Conservation (phyloP, 2,329 filamentous ascomycete species). For the Arthrinium puccinioides region DNA sequence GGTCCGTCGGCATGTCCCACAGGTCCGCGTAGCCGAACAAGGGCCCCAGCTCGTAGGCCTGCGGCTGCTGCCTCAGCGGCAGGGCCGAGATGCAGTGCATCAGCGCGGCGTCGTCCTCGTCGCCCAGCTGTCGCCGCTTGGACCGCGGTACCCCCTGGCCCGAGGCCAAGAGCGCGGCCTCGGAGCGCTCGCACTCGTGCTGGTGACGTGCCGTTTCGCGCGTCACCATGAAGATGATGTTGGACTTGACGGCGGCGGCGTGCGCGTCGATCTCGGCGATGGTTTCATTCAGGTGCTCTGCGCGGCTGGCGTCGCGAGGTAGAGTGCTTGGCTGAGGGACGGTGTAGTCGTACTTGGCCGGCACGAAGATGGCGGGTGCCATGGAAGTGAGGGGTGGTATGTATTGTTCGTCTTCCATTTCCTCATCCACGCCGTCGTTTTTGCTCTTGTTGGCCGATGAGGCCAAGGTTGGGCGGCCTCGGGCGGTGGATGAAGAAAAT, state of each 20-base stretch:
- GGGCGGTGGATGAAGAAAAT: no score
- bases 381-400: conserved; percentile 2
- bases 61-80: background rate
- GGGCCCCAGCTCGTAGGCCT: background rate
- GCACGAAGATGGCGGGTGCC: conserved; percentile 8
- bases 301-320: background rate
- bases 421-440: background rate
- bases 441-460: background rate
- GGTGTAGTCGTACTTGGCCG: conserved; percentile 7
- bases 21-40: background rate
- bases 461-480: background rate
- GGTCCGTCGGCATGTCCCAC: background rate
- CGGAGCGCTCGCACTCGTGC: background rate
- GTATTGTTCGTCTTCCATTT: background rate
- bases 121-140: conserved; percentile 1
- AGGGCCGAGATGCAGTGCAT: background rate
- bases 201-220: conserved; percentile 3
- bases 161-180: background rate
- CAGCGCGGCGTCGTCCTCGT: background rate
- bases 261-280: conserved; percentile 6
- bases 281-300: conserved; percentile 1
- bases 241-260: conserved; percentile 3
- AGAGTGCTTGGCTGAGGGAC: background rate
- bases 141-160: conserved; percentile 1
- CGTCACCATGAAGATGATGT: conserved; percentile 3